These are phyloP conservation scores for Penicillium sp. DNA, from an alignment of 2,329 filamentous ascomycete species.

Conservation along the genomic window DNA sequence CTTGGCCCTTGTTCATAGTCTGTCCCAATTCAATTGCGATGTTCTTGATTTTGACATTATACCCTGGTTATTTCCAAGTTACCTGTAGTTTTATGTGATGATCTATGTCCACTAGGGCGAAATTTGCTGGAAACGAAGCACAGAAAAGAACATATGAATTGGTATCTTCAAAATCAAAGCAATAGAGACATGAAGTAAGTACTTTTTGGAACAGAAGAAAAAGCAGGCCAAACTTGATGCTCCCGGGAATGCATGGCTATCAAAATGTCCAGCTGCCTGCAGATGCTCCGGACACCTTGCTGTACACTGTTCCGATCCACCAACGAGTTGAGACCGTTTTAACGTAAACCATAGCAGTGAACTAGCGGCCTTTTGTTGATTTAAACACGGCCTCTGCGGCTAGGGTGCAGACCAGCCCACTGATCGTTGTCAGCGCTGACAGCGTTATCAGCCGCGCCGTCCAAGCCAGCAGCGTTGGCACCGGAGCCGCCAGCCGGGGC, in stretches of 20 bases:
- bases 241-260: conserved; percentile 1
- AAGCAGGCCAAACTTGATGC: conserved; percentile 4
- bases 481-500: conserved; percentile 26
- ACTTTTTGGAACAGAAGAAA: conserved; percentile 15
- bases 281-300: conserved; percentile 6
- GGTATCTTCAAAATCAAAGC: conserved; percentile 15
- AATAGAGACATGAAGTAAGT: conserved; percentile 14
- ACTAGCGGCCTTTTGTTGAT: background rate
- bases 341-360: background rate
- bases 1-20: conserved; percentile 13
- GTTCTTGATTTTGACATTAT: background rate
- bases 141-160: conserved; percentile 11
- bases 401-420: conserved; percentile 46
- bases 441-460: conserved; percentile 12
- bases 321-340: background rate
- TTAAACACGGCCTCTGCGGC: conserved; percentile 41
- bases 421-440: conserved; percentile 21
- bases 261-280: conserved; percentile 2
- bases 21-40: conserved; percentile 10
- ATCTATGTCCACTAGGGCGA: background rate
- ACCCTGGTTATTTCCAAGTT: background rate
- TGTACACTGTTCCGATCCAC: background rate
- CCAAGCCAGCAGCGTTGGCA: conserved; percentile 20
- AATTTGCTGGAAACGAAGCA: background rate
- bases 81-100: background rate